These are phyloP conservation scores for Tricholoma sp. DNA, from an alignment of 768 basidiomycete species.

Conservation along the genomic window DNA sequence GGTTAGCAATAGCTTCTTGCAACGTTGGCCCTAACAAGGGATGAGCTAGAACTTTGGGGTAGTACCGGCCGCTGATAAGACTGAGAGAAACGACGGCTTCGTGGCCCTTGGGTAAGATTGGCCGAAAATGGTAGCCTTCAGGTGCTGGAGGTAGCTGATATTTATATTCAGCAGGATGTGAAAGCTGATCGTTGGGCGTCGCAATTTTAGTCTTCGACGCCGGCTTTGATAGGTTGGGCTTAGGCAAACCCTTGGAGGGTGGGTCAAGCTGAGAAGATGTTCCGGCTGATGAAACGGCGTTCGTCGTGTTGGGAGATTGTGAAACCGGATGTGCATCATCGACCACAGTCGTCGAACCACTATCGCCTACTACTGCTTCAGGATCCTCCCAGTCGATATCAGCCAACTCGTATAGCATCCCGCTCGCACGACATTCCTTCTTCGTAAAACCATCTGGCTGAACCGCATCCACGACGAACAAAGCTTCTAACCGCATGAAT, in stretches of 20 bases:
- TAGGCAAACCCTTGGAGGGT: constrained; percentile 14
- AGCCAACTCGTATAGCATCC: constrained; percentile 74
- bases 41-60: constrained; percentile 65
- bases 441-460: constrained; percentile 34
- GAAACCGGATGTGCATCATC: neutral
- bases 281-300: neutral
- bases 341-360: neutral
- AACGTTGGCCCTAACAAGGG: constrained; percentile 47
- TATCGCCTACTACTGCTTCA: neutral
- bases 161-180: constrained; percentile 16
- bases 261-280: neutral
- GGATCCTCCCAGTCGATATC: constrained; percentile 65
- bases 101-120: constrained; percentile 53
- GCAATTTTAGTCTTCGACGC: constrained; percentile 3
- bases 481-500: constrained; percentile 64
- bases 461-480: constrained; percentile 57
- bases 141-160: constrained; percentile 59
- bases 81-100: constrained; percentile 68
- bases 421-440: constrained; percentile 65
- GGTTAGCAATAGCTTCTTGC: constrained; percentile 29
- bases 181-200: constrained; percentile 13
- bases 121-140: constrained; percentile 62
- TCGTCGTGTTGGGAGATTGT: neutral
- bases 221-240: constrained; percentile 17
- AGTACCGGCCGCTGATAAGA: constrained; percentile 76